A percentile compares a stretch with the other conserved stretches of the same genome.
phyloP scores from a whole-genome alignment of 176 grass and related monocot species.

The Lolium multiflorum region DNA sequence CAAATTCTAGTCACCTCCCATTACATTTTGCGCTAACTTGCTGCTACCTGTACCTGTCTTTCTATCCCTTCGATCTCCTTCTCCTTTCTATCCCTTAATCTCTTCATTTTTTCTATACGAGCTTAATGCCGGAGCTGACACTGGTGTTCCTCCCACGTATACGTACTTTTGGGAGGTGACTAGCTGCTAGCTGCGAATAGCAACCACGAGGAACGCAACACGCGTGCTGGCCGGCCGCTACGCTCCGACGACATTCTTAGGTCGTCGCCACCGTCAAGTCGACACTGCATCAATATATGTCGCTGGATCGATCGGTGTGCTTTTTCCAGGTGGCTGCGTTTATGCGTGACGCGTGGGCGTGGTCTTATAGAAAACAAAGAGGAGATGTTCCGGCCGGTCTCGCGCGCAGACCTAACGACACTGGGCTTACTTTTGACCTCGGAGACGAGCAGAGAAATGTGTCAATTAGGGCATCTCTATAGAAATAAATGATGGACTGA shows the following conservation, averaged over 20 bases:
- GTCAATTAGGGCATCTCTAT: too few species aligned
- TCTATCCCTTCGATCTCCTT: not conserved
- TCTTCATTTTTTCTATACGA: not conserved
- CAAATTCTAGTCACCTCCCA: constrained; percentile 52
- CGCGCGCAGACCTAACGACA: not conserved
- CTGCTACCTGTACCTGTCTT: not conserved
- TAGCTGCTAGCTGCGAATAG: not conserved
- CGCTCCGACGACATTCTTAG: not conserved
- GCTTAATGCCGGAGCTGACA: not conserved
- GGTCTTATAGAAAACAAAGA: not conserved
- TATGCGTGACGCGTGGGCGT: too few species aligned
- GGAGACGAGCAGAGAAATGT: not conserved
- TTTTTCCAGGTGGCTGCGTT: constrained; percentile 10
- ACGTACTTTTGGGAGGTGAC: too few species aligned
- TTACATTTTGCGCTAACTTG: not conserved
- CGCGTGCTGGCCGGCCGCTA: not conserved
- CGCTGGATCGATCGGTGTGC: not conserved
- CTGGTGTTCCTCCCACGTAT: not conserved
- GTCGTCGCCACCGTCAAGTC: constrained; percentile 37
- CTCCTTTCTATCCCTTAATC: not conserved
- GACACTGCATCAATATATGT: not conserved
- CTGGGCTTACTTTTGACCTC: not conserved
- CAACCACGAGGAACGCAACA: not conserved
- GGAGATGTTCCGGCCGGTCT: not conserved
- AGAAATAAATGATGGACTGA: too few species aligned